These are phyloP conservation scores for Agrostemma githago DNA, from an alignment of 148 eudicot species.

Conservation along the genomic window DNA sequence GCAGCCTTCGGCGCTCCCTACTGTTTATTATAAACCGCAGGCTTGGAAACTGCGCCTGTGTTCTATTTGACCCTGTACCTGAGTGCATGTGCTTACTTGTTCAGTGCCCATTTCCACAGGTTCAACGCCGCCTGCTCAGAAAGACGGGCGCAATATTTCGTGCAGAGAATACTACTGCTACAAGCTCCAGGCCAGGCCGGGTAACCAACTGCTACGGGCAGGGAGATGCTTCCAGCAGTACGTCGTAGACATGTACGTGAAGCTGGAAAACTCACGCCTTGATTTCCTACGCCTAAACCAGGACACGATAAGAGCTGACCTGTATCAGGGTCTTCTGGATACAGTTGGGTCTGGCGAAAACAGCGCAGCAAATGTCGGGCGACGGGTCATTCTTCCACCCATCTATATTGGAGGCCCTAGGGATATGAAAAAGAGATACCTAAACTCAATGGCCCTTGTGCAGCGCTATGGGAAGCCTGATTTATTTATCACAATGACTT, in stretches of 20 bases:
- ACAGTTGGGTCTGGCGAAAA: not conserved
- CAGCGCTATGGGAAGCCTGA: conserved; percentile 4
- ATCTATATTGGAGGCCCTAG: conserved; percentile 2
- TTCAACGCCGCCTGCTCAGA: too few relatives aligned
- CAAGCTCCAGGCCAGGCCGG: too few relatives aligned
- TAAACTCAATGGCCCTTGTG: not conserved
- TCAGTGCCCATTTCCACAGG: too few relatives aligned
- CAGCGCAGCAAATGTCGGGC: not conserved
- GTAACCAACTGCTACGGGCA: too few relatives aligned
- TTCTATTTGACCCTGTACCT: too few relatives aligned
- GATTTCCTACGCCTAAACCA: not conserved
- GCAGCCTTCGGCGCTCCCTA: too few relatives aligned
- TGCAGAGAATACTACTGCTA: too few relatives aligned
- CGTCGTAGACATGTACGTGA: conserved; percentile 13
- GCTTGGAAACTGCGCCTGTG: too few relatives aligned
- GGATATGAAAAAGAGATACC: not conserved
- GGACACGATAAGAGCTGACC: not conserved
- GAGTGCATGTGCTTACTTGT: too few relatives aligned
- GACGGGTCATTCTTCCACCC: not conserved
- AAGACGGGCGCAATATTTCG: too few relatives aligned
- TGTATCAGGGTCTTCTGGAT: not conserved
- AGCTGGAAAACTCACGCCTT: conserved; percentile 1
- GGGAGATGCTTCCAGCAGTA: too few relatives aligned
- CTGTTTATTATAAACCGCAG: too few relatives aligned
- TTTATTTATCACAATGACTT: not conserved